Evolutionary conservation across 306 rosid genomes (phyloP).

Genomic region (Ziziphus jujuba): DNA sequence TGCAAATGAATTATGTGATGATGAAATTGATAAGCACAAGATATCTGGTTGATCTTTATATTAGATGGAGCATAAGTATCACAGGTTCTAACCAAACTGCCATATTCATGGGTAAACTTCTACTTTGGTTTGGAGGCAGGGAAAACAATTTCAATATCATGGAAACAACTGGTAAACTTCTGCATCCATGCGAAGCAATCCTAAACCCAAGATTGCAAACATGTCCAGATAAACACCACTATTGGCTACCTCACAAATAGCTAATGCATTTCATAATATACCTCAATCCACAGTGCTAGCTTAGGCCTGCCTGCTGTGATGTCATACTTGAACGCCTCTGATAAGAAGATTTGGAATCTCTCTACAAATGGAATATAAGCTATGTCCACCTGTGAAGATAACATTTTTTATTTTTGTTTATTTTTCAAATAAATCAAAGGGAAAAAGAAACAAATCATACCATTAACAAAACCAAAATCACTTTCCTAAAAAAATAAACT

Average conservation of each 20-base stretch:
- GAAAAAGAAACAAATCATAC: constrained; percentile 6
- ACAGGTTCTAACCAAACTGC: not conserved
- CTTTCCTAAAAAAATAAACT: not conserved
- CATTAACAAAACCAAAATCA: not conserved
- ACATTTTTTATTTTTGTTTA: constrained; percentile 1
- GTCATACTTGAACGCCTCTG: constrained; percentile 43
- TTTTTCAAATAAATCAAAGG: constrained; percentile 13
- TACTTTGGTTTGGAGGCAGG: not conserved
- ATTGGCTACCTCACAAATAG: not conserved
- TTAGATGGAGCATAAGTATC: too few species aligned
- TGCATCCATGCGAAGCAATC: too few species aligned
- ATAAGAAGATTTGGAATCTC: constrained; percentile 49
- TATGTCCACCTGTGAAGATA: constrained; percentile 64
- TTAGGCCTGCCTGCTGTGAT: constrained; percentile 62
- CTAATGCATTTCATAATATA: constrained; percentile 13
- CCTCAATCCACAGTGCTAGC: constrained; percentile 67
- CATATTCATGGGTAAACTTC: not conserved
- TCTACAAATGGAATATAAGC: constrained; percentile 63
- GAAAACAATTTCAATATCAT: not conserved
- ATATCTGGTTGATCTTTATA: too few species aligned
- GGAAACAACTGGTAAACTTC: not conserved
- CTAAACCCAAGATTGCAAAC: too few species aligned
- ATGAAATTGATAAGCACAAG: too few species aligned
- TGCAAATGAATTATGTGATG: too few species aligned
- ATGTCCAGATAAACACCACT: too few species aligned